These are phyloP conservation scores for Tricholoma flavovirens DNA, from an alignment of 768 basidiomycete species.

Conservation along the genomic window DNA sequence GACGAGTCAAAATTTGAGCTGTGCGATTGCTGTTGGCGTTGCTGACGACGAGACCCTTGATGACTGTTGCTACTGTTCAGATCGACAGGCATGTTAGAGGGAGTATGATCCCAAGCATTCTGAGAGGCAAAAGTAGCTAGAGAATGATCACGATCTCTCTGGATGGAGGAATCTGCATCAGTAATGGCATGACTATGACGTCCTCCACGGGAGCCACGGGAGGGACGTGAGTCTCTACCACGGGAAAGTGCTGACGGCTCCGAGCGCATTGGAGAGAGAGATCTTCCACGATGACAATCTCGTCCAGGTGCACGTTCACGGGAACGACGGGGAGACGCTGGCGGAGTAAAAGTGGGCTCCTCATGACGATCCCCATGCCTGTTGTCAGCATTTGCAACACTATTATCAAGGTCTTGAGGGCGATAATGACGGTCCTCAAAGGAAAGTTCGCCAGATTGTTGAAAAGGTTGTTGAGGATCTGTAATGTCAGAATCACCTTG, in stretches of 20 bases:
- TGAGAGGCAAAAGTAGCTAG: constrained; percentile 14
- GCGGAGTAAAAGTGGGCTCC: constrained; percentile 17
- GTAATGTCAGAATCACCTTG: constrained; percentile 13
- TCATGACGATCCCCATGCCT: constrained; percentile 18
- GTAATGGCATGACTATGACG: constrained; percentile 20
- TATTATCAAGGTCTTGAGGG: constrained; percentile 30
- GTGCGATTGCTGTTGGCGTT: constrained; percentile 1
- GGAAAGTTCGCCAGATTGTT: constrained; percentile 29
- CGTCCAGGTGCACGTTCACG: constrained; percentile 18
- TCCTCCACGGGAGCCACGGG: constrained; percentile 24
- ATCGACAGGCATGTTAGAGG: constrained; percentile 15
- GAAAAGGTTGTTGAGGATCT: constrained; percentile 14
- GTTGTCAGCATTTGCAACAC: constrained; percentile 17
- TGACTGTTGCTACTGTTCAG: constrained; percentile 14
- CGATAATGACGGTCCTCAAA: constrained; percentile 65
- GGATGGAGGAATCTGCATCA: constrained; percentile 23
- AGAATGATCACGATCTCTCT: constrained; percentile 22
- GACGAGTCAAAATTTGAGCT: constrained; percentile 7
- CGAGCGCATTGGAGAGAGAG: constrained; percentile 20
- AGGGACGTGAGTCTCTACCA: constrained; percentile 17
- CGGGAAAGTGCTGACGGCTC: constrained; percentile 13
- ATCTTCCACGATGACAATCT: constrained; percentile 24
- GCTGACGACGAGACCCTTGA: constrained; percentile 14
- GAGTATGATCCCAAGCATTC: constrained; percentile 21
- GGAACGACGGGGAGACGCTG: constrained; percentile 21